A percentile compares a stretch with the other conserved stretches of the same genome.
Evolutionary conservation across 257 asterid genomes (phyloP).

Genomic region (Solanum boliviense): DNA sequence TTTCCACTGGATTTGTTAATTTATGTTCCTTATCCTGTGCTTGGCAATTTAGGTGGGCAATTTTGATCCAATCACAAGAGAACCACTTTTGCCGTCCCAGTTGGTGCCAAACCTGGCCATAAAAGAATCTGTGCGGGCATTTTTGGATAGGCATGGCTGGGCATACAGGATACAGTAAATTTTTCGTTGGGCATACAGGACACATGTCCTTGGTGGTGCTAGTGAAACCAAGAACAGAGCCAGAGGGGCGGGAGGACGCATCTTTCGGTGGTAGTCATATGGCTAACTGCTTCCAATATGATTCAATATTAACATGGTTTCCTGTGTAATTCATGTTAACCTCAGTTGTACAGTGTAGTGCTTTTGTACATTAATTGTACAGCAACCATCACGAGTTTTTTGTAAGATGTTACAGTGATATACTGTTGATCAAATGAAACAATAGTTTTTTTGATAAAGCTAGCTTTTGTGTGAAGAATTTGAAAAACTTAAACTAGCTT

Average conservation of each 20-base stretch:
- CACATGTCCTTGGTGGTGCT: not conserved
- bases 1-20: not conserved
- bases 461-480: not conserved
- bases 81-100: constrained; percentile 48
- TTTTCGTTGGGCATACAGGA: not conserved
- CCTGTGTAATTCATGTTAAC: not conserved
- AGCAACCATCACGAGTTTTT: not conserved
- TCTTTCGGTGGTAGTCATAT: not conserved
- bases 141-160: constrained; percentile 66
- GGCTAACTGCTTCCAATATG: not conserved
- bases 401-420: not conserved
- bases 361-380: not conserved
- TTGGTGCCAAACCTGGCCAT: constrained; percentile 80
- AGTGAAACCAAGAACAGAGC: not conserved
- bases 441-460: not conserved
- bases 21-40: constrained; percentile 1
- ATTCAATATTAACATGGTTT: not conserved
- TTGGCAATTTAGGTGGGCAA: constrained; percentile 55
- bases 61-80: constrained; percentile 85
- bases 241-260: not conserved
- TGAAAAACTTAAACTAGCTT: not conserved
- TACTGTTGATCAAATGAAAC: not conserved
- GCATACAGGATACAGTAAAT: constrained; percentile 58
- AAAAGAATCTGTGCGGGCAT: constrained; percentile 80
- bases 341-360: not conserved